A percentile compares a stretch with the other conserved stretches of the same genome.
Conservation (phyloP, 805 yeast genomes). For the Hanseniaspora mollemarum region DNA sequence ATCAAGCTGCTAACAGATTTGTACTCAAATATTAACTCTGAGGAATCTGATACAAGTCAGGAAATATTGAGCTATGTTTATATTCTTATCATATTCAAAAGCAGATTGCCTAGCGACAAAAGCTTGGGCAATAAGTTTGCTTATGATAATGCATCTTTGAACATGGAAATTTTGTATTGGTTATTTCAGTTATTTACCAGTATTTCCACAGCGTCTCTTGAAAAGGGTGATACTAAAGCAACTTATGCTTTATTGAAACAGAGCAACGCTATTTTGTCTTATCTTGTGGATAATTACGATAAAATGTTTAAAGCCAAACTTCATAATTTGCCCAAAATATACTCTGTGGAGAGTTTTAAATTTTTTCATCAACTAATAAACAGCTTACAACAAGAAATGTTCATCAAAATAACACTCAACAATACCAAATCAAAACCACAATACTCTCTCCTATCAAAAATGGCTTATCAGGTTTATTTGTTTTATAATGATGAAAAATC, state of each 20-base stretch:
- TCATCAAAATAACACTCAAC: constrained; percentile 7
- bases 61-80: background rate
- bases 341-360: background rate
- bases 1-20: background rate
- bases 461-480: constrained; percentile 12
- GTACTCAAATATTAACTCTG: background rate
- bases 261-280: constrained; percentile 3
- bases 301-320: background rate
- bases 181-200: background rate
- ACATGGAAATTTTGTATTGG: constrained; percentile 15
- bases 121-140: constrained; percentile 1
- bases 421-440: background rate
- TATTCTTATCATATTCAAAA: background rate
- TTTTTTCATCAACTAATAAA: constrained; percentile 1
- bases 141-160: constrained; percentile 5
- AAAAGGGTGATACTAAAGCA: background rate
- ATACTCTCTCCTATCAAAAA: constrained; percentile 10
- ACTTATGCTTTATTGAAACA: constrained; percentile 7
- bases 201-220: background rate
- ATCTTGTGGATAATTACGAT: background rate
- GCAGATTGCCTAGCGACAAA: constrained; percentile 9
- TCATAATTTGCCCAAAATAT: constrained; percentile 6
- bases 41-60: background rate
- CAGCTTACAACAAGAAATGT: constrained; percentile 11
- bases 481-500: background rate